These are phyloP conservation scores for Hanseniaspora gamundiae DNA, from an alignment of 1,139 yeast genomes.

Conservation along the genomic window DNA sequence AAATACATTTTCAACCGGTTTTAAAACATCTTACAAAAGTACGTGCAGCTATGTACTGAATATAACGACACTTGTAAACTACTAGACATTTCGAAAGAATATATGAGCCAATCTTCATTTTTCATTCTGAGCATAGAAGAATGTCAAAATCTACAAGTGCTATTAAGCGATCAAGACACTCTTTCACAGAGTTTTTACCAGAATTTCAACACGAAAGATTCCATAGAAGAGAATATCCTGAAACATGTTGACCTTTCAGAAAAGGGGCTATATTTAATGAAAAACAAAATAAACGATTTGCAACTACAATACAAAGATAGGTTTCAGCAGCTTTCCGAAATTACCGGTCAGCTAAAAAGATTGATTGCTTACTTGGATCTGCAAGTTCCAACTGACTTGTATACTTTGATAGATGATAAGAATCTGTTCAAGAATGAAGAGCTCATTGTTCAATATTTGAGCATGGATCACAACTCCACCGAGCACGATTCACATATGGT, in stretches of 20 bases:
- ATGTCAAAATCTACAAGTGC: neutral
- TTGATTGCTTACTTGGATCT: neutral
- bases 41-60: conserved; percentile 1
- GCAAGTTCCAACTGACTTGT: neutral
- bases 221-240: conserved; percentile 3
- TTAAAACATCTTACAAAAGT: conserved; percentile 3
- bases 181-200: conserved; percentile 4
- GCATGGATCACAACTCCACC: neutral
- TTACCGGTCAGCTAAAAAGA: neutral
- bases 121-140: neutral
- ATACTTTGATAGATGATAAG: neutral
- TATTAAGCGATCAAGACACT: conserved; percentile 2
- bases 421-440: neutral
- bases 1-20: conserved; percentile 17
- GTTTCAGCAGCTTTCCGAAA: neutral
- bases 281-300: conserved; percentile 1
- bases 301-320: conserved; percentile 3
- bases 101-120: no score
- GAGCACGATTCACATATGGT: neutral
- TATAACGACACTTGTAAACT: neutral
- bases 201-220: neutral
- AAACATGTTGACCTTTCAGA: conserved; percentile 2
- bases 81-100: neutral
- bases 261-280: conserved; percentile 1
- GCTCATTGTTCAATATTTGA: neutral